These are phyloP conservation scores for Dioscorea alata DNA, from an alignment of 106 monocot genomes.

Conservation along the genomic window DNA sequence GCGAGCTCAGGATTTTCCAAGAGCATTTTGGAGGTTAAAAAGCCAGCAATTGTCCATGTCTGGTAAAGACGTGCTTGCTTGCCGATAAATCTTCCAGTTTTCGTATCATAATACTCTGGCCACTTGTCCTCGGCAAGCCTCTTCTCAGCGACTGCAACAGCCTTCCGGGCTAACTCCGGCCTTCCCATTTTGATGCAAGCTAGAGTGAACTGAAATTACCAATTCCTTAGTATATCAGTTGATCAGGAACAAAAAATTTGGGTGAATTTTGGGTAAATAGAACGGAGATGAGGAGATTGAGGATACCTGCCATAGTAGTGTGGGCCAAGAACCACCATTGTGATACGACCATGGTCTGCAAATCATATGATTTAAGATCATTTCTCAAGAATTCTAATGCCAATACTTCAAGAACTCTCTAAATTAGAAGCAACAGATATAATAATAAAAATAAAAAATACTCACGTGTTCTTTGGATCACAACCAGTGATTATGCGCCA, in stretches of 20 bases:
- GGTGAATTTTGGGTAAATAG: neutral
- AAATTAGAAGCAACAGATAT: neutral
- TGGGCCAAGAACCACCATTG: constrained; percentile 97
- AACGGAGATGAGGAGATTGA: neutral
- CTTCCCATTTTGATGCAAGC: constrained; percentile 97
- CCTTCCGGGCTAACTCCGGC: constrained; percentile 69
- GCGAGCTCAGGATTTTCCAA: constrained; percentile 75
- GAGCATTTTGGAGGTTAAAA: constrained; percentile 73
- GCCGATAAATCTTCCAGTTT: constrained; percentile 74
- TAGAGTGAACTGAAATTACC: constrained; percentile 67
- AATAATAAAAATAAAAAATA: constrained; percentile 5
- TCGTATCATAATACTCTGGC: constrained; percentile 92
- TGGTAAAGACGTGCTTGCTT: constrained; percentile 84
- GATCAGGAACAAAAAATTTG: neutral
- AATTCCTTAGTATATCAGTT: constrained; percentile 2
- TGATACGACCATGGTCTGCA: constrained; percentile 96
- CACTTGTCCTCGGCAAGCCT: constrained; percentile 73
- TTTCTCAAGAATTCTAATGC: no score
- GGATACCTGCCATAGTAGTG: constrained; percentile 89
- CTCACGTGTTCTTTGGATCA: constrained; percentile 97
- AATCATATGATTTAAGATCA: neutral
- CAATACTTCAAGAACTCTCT: no score
- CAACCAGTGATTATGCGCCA: constrained; percentile 93
- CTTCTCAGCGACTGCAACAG: constrained; percentile 68
- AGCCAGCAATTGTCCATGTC: constrained; percentile 93